These are phyloP conservation scores for Colletotrichum sublineola DNA, from an alignment of 2,329 filamentous ascomycete species.

Conservation along the genomic window DNA sequence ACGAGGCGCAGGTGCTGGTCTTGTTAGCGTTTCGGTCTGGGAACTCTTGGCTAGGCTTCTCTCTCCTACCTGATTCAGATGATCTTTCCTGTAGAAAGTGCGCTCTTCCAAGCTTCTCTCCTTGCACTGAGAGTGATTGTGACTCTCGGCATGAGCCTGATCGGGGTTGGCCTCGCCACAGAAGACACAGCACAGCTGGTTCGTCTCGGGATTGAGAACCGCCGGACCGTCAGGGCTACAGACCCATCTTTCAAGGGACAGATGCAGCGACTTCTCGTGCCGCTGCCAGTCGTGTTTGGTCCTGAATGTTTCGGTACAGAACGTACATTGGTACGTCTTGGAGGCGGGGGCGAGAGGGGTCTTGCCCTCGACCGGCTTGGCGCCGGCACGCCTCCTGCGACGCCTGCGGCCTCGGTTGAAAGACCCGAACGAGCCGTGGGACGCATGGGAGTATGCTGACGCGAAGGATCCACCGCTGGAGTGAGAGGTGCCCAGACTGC, in stretches of 20 bases:
- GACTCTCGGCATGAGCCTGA: slow-evolving; percentile 67
- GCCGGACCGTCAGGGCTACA: slow-evolving; percentile 70
- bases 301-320: slow-evolving; percentile 76
- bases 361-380: slow-evolving; percentile 54
- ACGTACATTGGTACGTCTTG: slow-evolving; percentile 75
- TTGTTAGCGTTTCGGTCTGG: neutral
- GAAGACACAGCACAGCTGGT: slow-evolving; percentile 69
- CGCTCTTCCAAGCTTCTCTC: slow-evolving; percentile 73
- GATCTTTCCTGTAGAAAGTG: slow-evolving; percentile 76
- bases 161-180: slow-evolving; percentile 69
- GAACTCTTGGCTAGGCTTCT: too few relatives aligned
- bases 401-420: slow-evolving; percentile 62
- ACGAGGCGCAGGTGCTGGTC: slow-evolving; percentile 72
- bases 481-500: slow-evolving; percentile 72
- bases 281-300: slow-evolving; percentile 79
- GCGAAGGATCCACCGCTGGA: slow-evolving; percentile 71
- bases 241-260: slow-evolving; percentile 76
- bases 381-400: slow-evolving; percentile 61
- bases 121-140: slow-evolving; percentile 74
- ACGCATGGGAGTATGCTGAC: slow-evolving; percentile 71
- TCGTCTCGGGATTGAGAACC: slow-evolving; percentile 70
- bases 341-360: slow-evolving; percentile 57
- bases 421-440: slow-evolving; percentile 68
- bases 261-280: slow-evolving; percentile 76
- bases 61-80: slow-evolving; percentile 62